These are phyloP conservation scores for Skeletonema potamos DNA, from an alignment of 108 stramenopile species.

Conservation along the genomic window DNA sequence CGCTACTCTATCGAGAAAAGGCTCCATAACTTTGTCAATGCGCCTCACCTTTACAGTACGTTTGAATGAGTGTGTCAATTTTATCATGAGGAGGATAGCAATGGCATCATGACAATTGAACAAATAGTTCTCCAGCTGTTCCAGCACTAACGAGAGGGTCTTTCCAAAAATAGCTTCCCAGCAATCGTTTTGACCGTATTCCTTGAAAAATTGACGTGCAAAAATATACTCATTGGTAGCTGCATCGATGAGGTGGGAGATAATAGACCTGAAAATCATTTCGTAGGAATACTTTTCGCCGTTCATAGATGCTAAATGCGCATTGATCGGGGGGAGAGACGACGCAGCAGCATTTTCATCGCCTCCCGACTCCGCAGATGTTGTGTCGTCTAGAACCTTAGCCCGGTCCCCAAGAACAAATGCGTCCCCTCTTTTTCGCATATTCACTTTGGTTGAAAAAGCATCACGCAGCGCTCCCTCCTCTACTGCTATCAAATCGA, in stretches of 20 bases:
- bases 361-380: constrained; percentile 19
- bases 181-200: constrained; percentile 62
- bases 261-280: constrained; percentile 87
- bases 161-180: constrained; percentile 86
- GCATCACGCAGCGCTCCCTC: constrained; percentile 86
- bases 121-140: constrained; percentile 96
- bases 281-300: constrained; percentile 90
- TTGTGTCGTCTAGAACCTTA: constrained; percentile 50
- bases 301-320: constrained; percentile 91
- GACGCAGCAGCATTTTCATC: constrained; percentile 54
- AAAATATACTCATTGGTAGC: constrained; percentile 98
- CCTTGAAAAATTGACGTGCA: constrained; percentile 92
- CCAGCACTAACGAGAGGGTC: constrained; percentile 87
- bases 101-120: constrained; percentile 95
- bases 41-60: constrained; percentile 87
- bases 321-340: constrained; percentile 67
- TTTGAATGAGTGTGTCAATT: constrained; percentile 90
- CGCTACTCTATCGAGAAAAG: constrained; percentile 91
- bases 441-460: constrained; percentile 82
- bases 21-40: constrained; percentile 84
- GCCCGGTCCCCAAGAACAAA: constrained; percentile 84
- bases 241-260: constrained; percentile 96
- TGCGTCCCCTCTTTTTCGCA: constrained; percentile 93
- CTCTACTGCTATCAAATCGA: constrained; percentile 96
- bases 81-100: constrained; percentile 96